Base-by-base conservation (phyloP, 106 monocot species). In the Amphibolis antarctica region DNA sequence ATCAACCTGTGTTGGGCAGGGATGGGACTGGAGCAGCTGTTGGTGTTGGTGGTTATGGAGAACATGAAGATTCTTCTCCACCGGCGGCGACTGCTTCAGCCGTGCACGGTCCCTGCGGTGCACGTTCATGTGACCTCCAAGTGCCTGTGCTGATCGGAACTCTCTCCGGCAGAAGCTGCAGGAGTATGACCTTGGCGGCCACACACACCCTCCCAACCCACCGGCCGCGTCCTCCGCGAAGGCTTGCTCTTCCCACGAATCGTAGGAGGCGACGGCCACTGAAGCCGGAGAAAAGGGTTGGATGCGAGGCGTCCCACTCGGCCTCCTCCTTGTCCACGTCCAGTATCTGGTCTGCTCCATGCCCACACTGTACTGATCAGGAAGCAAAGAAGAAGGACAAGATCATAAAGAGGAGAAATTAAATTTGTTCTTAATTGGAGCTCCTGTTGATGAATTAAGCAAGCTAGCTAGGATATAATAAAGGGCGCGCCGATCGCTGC, bases 121-220 rank as follows among this genome's bases (percentile, higher is more conserved):
- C 7, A 91, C 86, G 65, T 91, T 91, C 91, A 91, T 91, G 74
- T 88, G 88, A 42, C 88, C 88, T 12, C 88, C 88, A 0, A 88
- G 75, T 9, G 88, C 88, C 64, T 91, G 91, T 0, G 91, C 91
- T 0, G 91, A 91, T 12, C 83, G 73, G 70, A 91, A 91, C 57
- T 91, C 91, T 7, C 91, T 69, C 31, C 69, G 47, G 57, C 91
- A 91, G 68, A 91, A 91, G 73, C 60, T 76, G 70, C 90, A 90
- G 0, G 79, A 64, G 52, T 88, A 88, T 10, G 79, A 88, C 36
- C 84, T 69, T 4, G 88, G 88, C 23, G 88, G 88, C 88, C 88
- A 88, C 1, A 74, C 60, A 24, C 64, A 82, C 0, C 81, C 78
- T 1, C 69, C 75, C 45, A 79, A 63, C 4, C 63, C 66, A 14